Percentiles rank a stretch among this genome's conserved stretches.
Conservation (phyloP, 163 green algal species). For the Prototheca cutis region DNA sequence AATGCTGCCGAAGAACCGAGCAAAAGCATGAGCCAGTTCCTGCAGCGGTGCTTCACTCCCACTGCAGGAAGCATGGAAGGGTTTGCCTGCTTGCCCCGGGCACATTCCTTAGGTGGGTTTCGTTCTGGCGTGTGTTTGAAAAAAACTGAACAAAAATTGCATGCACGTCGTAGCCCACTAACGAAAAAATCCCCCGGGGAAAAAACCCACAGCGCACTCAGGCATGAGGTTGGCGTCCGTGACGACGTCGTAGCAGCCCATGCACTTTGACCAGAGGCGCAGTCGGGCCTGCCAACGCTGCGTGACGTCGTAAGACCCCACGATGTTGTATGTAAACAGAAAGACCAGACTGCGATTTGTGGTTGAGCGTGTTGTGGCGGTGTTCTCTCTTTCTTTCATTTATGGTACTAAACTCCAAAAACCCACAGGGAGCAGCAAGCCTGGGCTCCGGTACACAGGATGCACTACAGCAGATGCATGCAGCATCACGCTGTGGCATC, state of each 20-base stretch:
- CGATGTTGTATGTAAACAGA: constrained; percentile 1
- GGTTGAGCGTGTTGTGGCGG: no score
- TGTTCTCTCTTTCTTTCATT: no score
- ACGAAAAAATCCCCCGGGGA: neutral
- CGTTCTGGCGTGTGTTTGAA: no score
- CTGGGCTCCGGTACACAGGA: no score
- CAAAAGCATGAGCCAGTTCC: constrained; percentile 6
- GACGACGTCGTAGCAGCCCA: constrained; percentile 2
- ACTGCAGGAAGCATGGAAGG: no score
- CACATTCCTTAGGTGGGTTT: no score
- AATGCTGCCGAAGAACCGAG: constrained; percentile 7
- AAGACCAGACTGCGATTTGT: constrained; percentile 1
- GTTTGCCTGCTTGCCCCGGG: no score
- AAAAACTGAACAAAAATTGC: no score
- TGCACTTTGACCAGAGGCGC: neutral
- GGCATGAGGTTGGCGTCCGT: neutral
- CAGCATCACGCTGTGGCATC: no score
- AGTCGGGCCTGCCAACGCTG: constrained; percentile 6
- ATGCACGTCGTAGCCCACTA: neutral
- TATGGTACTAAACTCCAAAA: no score
- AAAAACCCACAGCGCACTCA: neutral
- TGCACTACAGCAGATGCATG: no score
- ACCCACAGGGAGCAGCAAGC: no score
- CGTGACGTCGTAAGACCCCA: neutral
- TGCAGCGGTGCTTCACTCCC: constrained; percentile 3